Conservation (phyloP, 352 stramenopile species). For the Phytopythium oedochilum region DNA sequence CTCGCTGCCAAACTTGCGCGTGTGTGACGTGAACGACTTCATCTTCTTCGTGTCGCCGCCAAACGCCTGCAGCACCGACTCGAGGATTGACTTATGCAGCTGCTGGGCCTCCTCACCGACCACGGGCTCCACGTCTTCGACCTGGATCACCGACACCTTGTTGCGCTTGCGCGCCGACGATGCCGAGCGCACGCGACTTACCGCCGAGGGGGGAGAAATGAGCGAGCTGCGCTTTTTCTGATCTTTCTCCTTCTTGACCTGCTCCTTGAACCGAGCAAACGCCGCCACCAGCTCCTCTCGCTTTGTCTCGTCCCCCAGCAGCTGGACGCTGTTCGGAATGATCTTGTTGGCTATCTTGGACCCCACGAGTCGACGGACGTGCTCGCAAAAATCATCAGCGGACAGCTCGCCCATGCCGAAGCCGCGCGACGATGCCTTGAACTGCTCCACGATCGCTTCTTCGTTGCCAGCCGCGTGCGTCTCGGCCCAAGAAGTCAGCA, state of each 20-base stretch:
- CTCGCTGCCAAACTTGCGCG: conserved; percentile 81
- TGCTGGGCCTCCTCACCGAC: conserved; percentile 77
- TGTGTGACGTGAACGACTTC: conserved; percentile 82
- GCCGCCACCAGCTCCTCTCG: conserved; percentile 43
- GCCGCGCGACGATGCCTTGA: conserved; percentile 48
- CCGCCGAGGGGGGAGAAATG: conserved; percentile 18
- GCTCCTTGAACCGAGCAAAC: conserved; percentile 58
- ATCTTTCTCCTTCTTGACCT: conserved; percentile 74
- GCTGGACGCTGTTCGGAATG: conserved; percentile 66
- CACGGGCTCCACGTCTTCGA: conserved; percentile 81
- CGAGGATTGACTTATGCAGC: conserved; percentile 81
- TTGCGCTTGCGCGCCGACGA: conserved; percentile 42
- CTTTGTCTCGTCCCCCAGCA: conserved; percentile 57
- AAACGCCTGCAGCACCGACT: conserved; percentile 70
- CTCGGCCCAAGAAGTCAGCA: conserved; percentile 55
- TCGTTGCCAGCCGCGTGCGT: conserved; percentile 47
- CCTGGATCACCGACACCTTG: conserved; percentile 34
- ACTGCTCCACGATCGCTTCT: conserved; percentile 48
- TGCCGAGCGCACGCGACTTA: conserved; percentile 23
- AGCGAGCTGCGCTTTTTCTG: conserved; percentile 53
- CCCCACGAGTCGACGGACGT: conserved; percentile 61
- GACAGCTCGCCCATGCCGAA: conserved; percentile 66
- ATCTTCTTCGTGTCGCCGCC: conserved; percentile 76
- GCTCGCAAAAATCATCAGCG: conserved; percentile 65
- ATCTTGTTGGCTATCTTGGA: conserved; percentile 72